Evolutionary conservation across 1,284 basidiomycete genomes (phyloP).

Genomic region (Marasmius tenuissimus): DNA sequence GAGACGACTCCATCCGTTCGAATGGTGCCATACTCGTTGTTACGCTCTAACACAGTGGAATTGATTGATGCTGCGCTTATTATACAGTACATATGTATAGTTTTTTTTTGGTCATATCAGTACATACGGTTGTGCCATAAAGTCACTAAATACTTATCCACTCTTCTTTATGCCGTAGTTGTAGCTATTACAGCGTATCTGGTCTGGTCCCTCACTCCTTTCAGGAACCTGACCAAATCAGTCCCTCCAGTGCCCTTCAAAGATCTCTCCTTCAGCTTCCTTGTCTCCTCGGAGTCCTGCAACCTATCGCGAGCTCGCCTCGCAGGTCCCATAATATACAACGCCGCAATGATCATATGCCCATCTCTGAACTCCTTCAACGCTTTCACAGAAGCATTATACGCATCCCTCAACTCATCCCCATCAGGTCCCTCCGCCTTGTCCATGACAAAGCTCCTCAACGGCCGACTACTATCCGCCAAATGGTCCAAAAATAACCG

Average conservation of each 20-base stretch:
- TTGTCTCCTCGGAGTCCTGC: constrained; percentile 6
- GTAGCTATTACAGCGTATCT: constrained; percentile 32
- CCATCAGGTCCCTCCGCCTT: constrained; percentile 8
- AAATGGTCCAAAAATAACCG: constrained; percentile 83
- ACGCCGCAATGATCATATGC: constrained; percentile 79
- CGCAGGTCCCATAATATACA: constrained; percentile 77
- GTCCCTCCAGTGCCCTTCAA: constrained; percentile 84
- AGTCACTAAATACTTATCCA: not conserved
- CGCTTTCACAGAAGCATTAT: constrained; percentile 71
- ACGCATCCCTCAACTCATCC: constrained; percentile 52
- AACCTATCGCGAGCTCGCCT: constrained; percentile 27
- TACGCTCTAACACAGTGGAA: not conserved
- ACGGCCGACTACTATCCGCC: constrained; percentile 48
- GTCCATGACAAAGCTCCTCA: constrained; percentile 44
- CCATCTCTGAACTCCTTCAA: constrained; percentile 80
- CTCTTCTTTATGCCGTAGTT: not conserved
- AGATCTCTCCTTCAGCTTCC: constrained; percentile 16
- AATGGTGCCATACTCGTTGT: constrained; percentile 15
- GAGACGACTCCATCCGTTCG: constrained; percentile 29
- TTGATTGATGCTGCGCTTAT: not conserved
- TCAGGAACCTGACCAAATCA: constrained; percentile 75
- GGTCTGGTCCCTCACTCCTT: constrained; percentile 74
- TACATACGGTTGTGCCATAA: not conserved
- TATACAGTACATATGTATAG: not conserved
- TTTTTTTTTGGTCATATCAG: not conserved